Percentiles rank a stretch among this genome's conserved stretches.
phyloP scores from a whole-genome alignment of 2,329 filamentous ascomycete species.

The Passalora sequoiae region DNA sequence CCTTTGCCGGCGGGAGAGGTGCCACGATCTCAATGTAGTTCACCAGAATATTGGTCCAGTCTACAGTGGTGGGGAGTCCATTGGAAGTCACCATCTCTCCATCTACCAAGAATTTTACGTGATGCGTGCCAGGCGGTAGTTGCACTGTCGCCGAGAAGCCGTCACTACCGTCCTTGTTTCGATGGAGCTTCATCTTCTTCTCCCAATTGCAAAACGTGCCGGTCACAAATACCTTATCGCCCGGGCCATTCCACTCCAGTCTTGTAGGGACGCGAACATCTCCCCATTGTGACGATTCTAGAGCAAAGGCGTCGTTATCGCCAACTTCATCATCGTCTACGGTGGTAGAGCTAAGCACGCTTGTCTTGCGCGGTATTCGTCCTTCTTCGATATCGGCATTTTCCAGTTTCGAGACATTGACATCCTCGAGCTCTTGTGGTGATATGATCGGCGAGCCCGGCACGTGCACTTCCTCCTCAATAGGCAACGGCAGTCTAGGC shows the following conservation, averaged over 20 bases:
- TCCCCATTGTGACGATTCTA: slow-evolving; percentile 54
- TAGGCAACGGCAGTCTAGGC: slow-evolving; percentile 83
- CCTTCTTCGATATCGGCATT: slow-evolving; percentile 43
- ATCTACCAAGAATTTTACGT: slow-evolving; percentile 93
- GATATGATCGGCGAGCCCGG: slow-evolving; percentile 86
- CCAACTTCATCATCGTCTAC: slow-evolving; percentile 68
- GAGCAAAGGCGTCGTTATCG: slow-evolving; percentile 63
- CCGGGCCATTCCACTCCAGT: slow-evolving; percentile 70
- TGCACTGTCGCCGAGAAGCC: slow-evolving; percentile 72
- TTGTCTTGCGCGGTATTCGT: slow-evolving; percentile 50
- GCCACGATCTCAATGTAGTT: slow-evolving; percentile 85
- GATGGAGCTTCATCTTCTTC: slow-evolving; percentile 81
- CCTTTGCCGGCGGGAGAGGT: slow-evolving; percentile 20
- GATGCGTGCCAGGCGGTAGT: slow-evolving; percentile 88
- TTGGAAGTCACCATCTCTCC: slow-evolving; percentile 86
- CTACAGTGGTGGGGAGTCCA: slow-evolving; percentile 85
- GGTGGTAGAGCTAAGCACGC: slow-evolving; percentile 52
- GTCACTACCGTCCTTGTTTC: slow-evolving; percentile 49
- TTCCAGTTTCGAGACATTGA: slow-evolving; percentile 42
- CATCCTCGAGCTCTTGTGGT: slow-evolving; percentile 54
- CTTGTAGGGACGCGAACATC: slow-evolving; percentile 75
- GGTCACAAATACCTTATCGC: slow-evolving; percentile 94
- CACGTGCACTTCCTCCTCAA: slow-evolving; percentile 83
- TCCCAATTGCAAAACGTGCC: slow-evolving; percentile 98
- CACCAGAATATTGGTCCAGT: slow-evolving; percentile 95